These are phyloP conservation scores for Scleromitrula shiraiana DNA, from an alignment of 2,329 filamentous ascomycete genomes.

Conservation along the genomic window DNA sequence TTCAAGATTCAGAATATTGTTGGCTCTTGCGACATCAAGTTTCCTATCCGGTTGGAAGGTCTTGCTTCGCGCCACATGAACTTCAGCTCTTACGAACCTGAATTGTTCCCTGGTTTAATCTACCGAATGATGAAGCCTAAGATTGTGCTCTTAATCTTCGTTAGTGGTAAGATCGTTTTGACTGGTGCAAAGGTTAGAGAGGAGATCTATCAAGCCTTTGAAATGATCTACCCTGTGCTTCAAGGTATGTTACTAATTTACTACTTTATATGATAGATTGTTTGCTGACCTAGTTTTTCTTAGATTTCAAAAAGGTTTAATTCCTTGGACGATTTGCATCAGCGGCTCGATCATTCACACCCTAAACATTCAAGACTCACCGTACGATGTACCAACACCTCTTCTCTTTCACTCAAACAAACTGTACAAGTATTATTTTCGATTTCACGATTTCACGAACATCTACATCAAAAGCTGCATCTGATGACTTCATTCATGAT, in stretches of 20 bases:
- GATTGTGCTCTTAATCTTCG: slow-evolving; percentile 96
- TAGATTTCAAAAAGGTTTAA: slow-evolving; percentile 33
- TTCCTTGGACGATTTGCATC: slow-evolving; percentile 20
- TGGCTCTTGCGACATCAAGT: slow-evolving; percentile 98
- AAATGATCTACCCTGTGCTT: slow-evolving; percentile 94
- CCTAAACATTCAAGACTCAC: slow-evolving; percentile 8
- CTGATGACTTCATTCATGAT: not conserved
- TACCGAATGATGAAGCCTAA: slow-evolving; percentile 99
- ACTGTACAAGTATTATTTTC: slow-evolving; percentile 27
- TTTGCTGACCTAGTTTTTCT: too few relatives aligned
- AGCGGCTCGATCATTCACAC: slow-evolving; percentile 26
- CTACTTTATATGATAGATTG: too few relatives aligned
- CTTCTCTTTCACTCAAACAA: slow-evolving; percentile 13
- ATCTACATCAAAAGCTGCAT: slow-evolving; percentile 21
- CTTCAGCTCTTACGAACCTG: slow-evolving; percentile 98
- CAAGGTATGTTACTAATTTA: slow-evolving; percentile 60
- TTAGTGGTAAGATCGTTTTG: slow-evolving; percentile 95
- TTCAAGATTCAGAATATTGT: slow-evolving; percentile 99
- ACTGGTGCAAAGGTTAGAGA: slow-evolving; percentile 97
- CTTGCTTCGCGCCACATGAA: slow-evolving; percentile 96
- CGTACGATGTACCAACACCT: slow-evolving; percentile 26
- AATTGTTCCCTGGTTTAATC: slow-evolving; percentile 97
- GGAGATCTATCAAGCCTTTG: slow-evolving; percentile 95
- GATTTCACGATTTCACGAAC: slow-evolving; percentile 28
- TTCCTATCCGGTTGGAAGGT: slow-evolving; percentile 94